Evolutionary conservation across 495 filamentous ascomycete genomes (phyloP).

Genomic region (Stereocaulon alpinum): DNA sequence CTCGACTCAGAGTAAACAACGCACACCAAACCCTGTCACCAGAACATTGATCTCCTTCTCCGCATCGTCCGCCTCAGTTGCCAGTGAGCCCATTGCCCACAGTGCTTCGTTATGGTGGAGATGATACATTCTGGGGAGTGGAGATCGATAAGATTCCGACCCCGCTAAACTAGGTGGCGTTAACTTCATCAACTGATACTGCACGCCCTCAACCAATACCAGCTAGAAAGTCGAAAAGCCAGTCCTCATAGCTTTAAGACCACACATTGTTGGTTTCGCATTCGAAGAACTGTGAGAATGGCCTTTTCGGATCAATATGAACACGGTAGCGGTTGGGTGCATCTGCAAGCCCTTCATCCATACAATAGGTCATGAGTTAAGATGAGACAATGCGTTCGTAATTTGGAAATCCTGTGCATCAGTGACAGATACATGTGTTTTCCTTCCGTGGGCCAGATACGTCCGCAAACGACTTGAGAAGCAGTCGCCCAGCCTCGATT

Average conservation of each 20-base stretch:
- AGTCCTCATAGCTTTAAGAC: too few relatives aligned
- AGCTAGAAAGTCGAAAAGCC: too few relatives aligned
- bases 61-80: neutral
- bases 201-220: too few relatives aligned
- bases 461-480: neutral
- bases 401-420: too few relatives aligned
- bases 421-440: neutral
- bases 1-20: slow-evolving; percentile 24
- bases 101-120: neutral
- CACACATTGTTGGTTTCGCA: too few relatives aligned
- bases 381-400: neutral
- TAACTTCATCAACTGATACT: too few relatives aligned
- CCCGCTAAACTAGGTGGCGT: neutral
- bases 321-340: too few relatives aligned
- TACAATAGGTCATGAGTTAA: too few relatives aligned
- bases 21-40: slow-evolving; percentile 64
- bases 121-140: neutral
- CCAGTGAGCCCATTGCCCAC: slow-evolving; percentile 17
- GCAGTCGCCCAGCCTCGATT: neutral
- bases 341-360: too few relatives aligned
- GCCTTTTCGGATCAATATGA: too few relatives aligned
- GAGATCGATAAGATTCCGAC: neutral
- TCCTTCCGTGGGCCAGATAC: neutral
- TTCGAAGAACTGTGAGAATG: too few relatives aligned
- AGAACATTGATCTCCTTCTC: slow-evolving; percentile 52